Evolutionary conservation across 768 basidiomycete genomes (phyloP).

Genomic region (Suillus luteus): DNA sequence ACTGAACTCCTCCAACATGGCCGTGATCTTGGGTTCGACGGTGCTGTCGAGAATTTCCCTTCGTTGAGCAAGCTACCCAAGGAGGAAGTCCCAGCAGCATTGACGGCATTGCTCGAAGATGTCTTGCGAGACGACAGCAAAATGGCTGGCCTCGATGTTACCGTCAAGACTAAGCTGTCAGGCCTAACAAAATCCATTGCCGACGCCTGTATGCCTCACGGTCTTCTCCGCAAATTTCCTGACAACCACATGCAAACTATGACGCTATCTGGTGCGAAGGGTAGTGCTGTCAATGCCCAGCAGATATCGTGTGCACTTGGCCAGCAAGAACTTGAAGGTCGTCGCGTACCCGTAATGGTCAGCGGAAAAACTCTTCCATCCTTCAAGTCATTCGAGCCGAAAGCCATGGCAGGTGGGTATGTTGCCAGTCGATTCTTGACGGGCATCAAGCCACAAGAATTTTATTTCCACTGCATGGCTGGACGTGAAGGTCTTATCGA

Average conservation of each 20-base stretch:
- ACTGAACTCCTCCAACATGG: slow-evolving; percentile 66
- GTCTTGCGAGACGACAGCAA: slow-evolving; percentile 94
- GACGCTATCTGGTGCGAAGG: slow-evolving; percentile 98
- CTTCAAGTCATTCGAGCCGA: slow-evolving; percentile 97
- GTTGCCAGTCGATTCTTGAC: slow-evolving; percentile 98
- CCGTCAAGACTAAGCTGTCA: slow-evolving; percentile 82
- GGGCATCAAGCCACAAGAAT: slow-evolving; percentile 96
- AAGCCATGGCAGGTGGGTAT: slow-evolving; percentile 96
- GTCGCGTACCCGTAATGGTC: slow-evolving; percentile 98
- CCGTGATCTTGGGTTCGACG: slow-evolving; percentile 75
- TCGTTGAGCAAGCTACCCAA: slow-evolving; percentile 56
- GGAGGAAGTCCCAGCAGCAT: slow-evolving; percentile 55
- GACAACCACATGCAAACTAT: slow-evolving; percentile 99
- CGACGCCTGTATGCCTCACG: slow-evolving; percentile 82
- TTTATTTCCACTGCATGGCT: slow-evolving; percentile 99
- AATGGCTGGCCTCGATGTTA: slow-evolving; percentile 95
- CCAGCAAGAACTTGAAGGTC: slow-evolving; percentile 97
- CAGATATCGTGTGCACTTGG: slow-evolving; percentile 98
- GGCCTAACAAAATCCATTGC: slow-evolving; percentile 90
- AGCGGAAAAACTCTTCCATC: slow-evolving; percentile 98
- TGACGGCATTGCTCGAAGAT: slow-evolving; percentile 79
- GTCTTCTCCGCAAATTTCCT: slow-evolving; percentile 91
- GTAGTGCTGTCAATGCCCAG: slow-evolving; percentile 94
- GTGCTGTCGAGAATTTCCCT: slow-evolving; percentile 89
- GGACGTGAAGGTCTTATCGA: slow-evolving; percentile 98